Percentiles rank a stretch among this genome's conserved stretches.
Conservation (phyloP, 371 early-diverging fungal genomes). For the Mucor circinelloides region DNA sequence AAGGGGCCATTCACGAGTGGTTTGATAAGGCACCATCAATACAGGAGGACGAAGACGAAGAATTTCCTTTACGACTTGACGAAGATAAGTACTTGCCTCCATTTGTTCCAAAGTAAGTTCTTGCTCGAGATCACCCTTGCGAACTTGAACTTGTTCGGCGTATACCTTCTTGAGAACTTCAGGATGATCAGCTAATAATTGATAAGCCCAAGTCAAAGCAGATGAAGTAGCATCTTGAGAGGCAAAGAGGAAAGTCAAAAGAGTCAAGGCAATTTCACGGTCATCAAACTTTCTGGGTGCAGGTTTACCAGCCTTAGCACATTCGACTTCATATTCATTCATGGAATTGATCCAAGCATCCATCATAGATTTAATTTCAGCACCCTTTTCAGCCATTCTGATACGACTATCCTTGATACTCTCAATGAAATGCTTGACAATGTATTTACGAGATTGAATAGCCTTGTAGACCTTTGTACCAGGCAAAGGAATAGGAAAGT, state of each 20-base stretch:
- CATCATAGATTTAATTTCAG: constrained; percentile 47
- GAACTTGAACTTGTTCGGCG: constrained; percentile 41
- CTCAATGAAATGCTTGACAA: constrained; percentile 52
- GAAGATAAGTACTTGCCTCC: constrained; percentile 44
- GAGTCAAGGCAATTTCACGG: constrained; percentile 51
- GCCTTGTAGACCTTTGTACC: constrained; percentile 61
- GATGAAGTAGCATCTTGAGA: constrained; percentile 59
- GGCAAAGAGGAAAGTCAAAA: constrained; percentile 55
- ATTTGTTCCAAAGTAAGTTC: constrained; percentile 43
- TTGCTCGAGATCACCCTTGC: constrained; percentile 33
- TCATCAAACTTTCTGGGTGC: constrained; percentile 50
- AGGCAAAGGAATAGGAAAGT: constrained; percentile 58
- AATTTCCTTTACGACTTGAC: constrained; percentile 54
- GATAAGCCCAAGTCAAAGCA: constrained; percentile 57
- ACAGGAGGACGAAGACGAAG: constrained; percentile 56
- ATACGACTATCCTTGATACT: constrained; percentile 42
- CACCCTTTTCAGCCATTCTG: constrained; percentile 41
- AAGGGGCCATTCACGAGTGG: constrained; percentile 48
- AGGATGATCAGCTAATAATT: constrained; percentile 53
- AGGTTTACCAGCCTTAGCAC: constrained; percentile 35
- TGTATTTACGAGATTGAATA: constrained; percentile 55
- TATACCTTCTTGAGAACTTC: constrained; percentile 49
- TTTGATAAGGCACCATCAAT: constrained; percentile 58
- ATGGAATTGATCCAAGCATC: constrained; percentile 54
- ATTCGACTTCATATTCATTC: constrained; percentile 41